Percentiles rank a stretch among this genome's conserved stretches.
These are phyloP conservation scores for Camellia granthamiana DNA, from an alignment of 148 eudicot genomes.

Conservation along the genomic window DNA sequence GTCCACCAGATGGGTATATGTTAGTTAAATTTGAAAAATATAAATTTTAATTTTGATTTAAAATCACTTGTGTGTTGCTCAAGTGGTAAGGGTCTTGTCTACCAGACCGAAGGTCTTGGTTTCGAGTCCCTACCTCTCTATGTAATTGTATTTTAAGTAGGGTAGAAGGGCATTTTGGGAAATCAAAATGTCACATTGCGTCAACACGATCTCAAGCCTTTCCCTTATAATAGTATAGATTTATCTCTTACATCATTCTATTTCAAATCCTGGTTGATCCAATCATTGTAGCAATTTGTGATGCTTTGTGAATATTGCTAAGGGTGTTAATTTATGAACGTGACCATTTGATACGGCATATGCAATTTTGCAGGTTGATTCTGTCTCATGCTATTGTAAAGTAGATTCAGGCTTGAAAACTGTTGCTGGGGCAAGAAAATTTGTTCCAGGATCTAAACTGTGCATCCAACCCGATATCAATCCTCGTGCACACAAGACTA, in stretches of 20 bases:
- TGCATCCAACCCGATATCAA: conserved; percentile 88
- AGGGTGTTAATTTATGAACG: neutral
- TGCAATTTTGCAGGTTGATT: conserved; percentile 66
- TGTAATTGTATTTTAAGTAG: too few species aligned
- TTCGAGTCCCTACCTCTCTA: too few species aligned
- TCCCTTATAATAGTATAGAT: too few species aligned
- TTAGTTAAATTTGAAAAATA: too few species aligned
- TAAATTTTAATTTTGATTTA: too few species aligned
- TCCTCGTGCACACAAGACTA: conserved; percentile 74
- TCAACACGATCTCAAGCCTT: too few species aligned
- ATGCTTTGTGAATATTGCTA: neutral
- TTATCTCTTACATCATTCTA: neutral
- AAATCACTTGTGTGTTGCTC: too few species aligned
- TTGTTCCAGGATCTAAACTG: conserved; percentile 82
- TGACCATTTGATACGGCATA: neutral
- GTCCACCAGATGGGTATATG: too few species aligned
- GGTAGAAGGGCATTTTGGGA: too few species aligned
- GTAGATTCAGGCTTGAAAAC: conserved; percentile 84
- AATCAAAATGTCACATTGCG: too few species aligned
- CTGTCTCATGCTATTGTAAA: conserved; percentile 90
- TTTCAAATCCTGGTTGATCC: neutral
- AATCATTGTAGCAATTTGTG: neutral
- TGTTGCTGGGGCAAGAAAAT: conserved; percentile 84
- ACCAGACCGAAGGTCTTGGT: too few species aligned
- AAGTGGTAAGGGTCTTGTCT: too few species aligned